phyloP scores from a whole-genome alignment of 2,329 filamentous ascomycete species.

The Nigrograna mackinnonii region DNA sequence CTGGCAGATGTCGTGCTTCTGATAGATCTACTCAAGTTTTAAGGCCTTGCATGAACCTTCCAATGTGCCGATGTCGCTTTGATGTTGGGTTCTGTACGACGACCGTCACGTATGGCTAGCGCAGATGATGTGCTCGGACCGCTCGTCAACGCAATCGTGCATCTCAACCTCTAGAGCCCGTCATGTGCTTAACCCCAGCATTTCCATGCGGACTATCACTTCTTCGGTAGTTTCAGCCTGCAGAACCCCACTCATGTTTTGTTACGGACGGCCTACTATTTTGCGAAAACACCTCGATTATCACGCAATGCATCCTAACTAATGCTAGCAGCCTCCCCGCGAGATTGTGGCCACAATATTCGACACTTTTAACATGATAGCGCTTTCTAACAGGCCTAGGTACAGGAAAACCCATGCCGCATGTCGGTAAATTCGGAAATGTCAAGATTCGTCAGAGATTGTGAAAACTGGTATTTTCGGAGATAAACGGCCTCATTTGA shows the following conservation, averaged over 20 bases:
- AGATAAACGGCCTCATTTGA: too few species aligned
- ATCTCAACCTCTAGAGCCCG: conserved; percentile 9
- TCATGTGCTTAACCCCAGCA: conserved; percentile 4
- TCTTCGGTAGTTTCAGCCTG: conserved; percentile 7
- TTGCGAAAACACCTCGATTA: too few species aligned
- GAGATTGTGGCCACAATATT: too few species aligned
- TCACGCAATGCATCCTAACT: conserved; percentile 18
- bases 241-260: conserved; percentile 7
- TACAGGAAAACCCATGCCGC: too few species aligned
- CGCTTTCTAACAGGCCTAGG: too few species aligned
- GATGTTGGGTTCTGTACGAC: background rate
- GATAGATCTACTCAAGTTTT: too few species aligned
- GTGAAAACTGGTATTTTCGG: too few species aligned
- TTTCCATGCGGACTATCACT: conserved; percentile 11
- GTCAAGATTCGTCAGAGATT: too few species aligned
- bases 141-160: conserved; percentile 26
- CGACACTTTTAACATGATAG: too few species aligned
- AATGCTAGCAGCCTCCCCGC: too few species aligned
- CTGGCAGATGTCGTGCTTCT: conserved; percentile 18
- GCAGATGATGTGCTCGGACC: conserved; percentile 31
- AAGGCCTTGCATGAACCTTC: background rate
- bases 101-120: conserved; percentile 8
- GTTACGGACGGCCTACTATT: too few species aligned
- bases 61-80: conserved; percentile 22
- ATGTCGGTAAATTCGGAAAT: too few species aligned